Conservation (phyloP, 192 early-diverging fungal species). For the Chytriomyces sp. region DNA sequence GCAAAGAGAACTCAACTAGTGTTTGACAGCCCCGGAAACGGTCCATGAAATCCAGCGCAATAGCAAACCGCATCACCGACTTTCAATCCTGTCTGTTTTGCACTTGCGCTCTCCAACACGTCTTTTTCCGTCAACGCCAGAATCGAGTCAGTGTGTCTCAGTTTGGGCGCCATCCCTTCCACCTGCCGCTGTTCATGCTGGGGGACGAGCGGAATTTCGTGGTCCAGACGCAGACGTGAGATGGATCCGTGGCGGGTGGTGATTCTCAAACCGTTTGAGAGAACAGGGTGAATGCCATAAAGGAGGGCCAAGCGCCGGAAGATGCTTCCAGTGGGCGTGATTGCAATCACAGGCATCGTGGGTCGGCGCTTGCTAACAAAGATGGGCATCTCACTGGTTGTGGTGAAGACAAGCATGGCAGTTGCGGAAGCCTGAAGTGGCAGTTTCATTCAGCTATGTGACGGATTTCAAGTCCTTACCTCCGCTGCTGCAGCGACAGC, state of each 20-base stretch:
- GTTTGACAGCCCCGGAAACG: slow-evolving; percentile 53
- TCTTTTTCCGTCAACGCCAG: slow-evolving; percentile 51
- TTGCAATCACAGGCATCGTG: slow-evolving; percentile 44
- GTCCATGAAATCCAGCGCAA: slow-evolving; percentile 48
- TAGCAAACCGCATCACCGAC: slow-evolving; percentile 48
- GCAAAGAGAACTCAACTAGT: slow-evolving; percentile 21
- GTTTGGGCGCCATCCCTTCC: not conserved
- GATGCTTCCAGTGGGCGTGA: slow-evolving; percentile 48
- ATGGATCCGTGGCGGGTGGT: not conserved
- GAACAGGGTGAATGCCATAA: slow-evolving; percentile 47
- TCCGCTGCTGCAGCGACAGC: slow-evolving; percentile 54
- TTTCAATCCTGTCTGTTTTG: slow-evolving; percentile 23
- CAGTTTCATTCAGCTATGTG: slow-evolving; percentile 10
- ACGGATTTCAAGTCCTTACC: too few relatives aligned
- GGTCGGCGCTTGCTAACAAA: slow-evolving; percentile 55
- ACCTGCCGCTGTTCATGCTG: not conserved
- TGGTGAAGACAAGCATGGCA: slow-evolving; percentile 53
- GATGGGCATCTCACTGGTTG: slow-evolving; percentile 38
- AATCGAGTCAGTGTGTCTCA: slow-evolving; percentile 52
- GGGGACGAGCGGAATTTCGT: slow-evolving; percentile 8
- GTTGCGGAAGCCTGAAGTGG: slow-evolving; percentile 38
- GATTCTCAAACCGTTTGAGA: slow-evolving; percentile 35
- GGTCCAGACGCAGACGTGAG: not conserved
- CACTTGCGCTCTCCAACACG: slow-evolving; percentile 31
- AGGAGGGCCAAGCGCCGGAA: slow-evolving; percentile 43